Evolutionary conservation across 805 yeast species (phyloP), one percentile per base, ranked within the genome.

Genomic region (Starmerella etchellsii): DNA sequence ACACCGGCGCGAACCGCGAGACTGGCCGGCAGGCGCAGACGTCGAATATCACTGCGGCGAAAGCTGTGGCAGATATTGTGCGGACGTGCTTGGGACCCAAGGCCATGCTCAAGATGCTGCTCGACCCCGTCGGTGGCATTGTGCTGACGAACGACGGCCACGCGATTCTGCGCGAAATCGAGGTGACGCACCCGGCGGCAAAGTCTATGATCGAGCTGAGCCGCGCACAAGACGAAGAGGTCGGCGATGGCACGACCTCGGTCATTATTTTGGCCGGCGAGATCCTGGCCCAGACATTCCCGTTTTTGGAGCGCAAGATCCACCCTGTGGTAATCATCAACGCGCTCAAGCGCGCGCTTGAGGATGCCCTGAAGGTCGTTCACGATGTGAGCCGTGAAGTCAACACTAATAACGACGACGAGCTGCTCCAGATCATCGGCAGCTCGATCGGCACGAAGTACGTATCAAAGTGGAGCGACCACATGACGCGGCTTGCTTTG

Each of bases 51-150:
- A 84, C 96, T 4, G 98, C 99, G 3, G 99, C 99, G n/a, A 91
- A 91, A 59, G 95, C 98, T 2, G 97, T 88, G 31, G 93, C 96
- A 0, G 98, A 91, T 62, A 88, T 91, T 57, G 84, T 91, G 54
- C 74, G 98, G 62, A 91, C 98, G 21, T 91, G 99, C 71, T 69
- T 91, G 46, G 99, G 99, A 16, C 99, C 99, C 40, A 88, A 88
- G 62, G 98, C 98, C 27, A 91, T 91, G 98, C 73, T 91, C 47
- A 91, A 91, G 67, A 88, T 91, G 97, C 69, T 91, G 40, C 69
- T 91, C 49, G 99, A 91, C 59, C 99, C 99, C 42, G 80, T 81
- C 77, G 70, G 70, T 18, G 98, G 98, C 25, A 81, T 91, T 51
- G 96, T 88, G 14, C 69, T 91, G 49, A 91, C 99, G 42, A 91